These are phyloP conservation scores for Fusarium zealandicum DNA, from an alignment of 2,329 filamentous ascomycete species.

Conservation along the genomic window DNA sequence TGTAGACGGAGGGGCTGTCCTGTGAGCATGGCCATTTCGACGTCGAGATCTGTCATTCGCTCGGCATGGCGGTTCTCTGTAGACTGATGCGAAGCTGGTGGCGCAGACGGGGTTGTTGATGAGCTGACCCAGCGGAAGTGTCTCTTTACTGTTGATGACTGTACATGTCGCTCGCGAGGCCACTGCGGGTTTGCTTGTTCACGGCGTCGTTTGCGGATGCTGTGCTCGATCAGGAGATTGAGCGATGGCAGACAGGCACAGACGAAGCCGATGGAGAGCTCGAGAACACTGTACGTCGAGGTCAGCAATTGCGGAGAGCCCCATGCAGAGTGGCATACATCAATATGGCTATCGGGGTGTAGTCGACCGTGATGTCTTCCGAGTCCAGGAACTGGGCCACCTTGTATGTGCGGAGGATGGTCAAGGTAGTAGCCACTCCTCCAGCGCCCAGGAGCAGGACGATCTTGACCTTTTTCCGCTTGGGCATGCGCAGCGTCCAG, in stretches of 20 bases:
- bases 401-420: slow-evolving; percentile 18
- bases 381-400: slow-evolving; percentile 25
- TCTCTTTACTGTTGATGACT: slow-evolving; percentile 2
- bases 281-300: slow-evolving; percentile 8
- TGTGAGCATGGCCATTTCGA: slow-evolving; percentile 35
- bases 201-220: slow-evolving; percentile 20
- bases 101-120: slow-evolving; percentile 8
- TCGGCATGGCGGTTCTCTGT: not conserved
- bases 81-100: not conserved
- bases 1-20: slow-evolving; percentile 19
- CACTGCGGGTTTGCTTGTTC: not conserved
- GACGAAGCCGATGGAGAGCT: slow-evolving; percentile 34
- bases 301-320: not conserved
- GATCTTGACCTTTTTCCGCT: slow-evolving; percentile 35
- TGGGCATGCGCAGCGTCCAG: slow-evolving; percentile 22
- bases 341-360: slow-evolving; percentile 24
- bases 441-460: slow-evolving; percentile 30
- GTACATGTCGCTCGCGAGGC: slow-evolving; percentile 1
- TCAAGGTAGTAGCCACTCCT: slow-evolving; percentile 32
- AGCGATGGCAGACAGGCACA: slow-evolving; percentile 34
- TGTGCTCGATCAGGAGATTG: slow-evolving; percentile 27
- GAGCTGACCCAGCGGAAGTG: slow-evolving; percentile 29
- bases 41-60: slow-evolving; percentile 29
- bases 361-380: slow-evolving; percentile 32
- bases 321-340: slow-evolving; percentile 13